These are phyloP conservation scores for Hypoxylon perforatum DNA, from an alignment of 495 filamentous ascomycete genomes.

Conservation along the genomic window DNA sequence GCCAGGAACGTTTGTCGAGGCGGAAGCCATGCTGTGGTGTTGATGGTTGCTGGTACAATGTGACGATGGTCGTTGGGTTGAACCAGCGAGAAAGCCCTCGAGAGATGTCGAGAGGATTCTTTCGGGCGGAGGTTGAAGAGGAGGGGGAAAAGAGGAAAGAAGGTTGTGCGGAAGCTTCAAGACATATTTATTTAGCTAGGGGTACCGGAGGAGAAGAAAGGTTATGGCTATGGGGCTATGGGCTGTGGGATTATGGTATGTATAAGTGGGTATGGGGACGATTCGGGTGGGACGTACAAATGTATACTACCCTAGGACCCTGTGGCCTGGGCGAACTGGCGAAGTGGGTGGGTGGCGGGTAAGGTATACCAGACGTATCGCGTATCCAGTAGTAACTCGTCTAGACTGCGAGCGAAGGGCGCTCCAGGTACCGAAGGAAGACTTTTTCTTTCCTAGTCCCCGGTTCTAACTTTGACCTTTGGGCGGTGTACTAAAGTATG, in stretches of 20 bases:
- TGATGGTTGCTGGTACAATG: background rate
- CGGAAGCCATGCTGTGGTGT: slow-evolving; percentile 56
- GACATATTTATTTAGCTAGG: slow-evolving; percentile 33
- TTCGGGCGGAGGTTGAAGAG: slow-evolving; percentile 25
- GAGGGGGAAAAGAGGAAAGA: slow-evolving; percentile 4
- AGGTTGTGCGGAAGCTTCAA: slow-evolving; percentile 10
- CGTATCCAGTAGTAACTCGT: slow-evolving; percentile 1
- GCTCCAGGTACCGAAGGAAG: slow-evolving; percentile 1
- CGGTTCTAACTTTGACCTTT: slow-evolving; percentile 2
- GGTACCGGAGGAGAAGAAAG: slow-evolving; percentile 4
- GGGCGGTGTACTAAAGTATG: slow-evolving; percentile 28
- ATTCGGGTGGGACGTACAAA: slow-evolving; percentile 36
- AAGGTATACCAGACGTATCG: slow-evolving; percentile 26
- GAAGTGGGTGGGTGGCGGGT: slow-evolving; percentile 32
- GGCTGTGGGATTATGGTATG: slow-evolving; percentile 7
- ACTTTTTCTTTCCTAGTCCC: background rate
- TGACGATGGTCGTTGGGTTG: slow-evolving; percentile 12
- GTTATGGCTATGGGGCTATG: background rate
- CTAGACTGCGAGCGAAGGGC: slow-evolving; percentile 1
- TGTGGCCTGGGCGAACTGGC: slow-evolving; percentile 1
- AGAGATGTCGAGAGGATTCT: slow-evolving; percentile 18
- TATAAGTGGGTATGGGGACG: slow-evolving; percentile 38
- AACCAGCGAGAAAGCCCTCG: slow-evolving; percentile 35
- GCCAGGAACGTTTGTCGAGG: slow-evolving; percentile 44
- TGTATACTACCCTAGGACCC: slow-evolving; percentile 16